Evolutionary conservation across 78 protist genomes (phyloP).

Genomic region (Kipferlia bialata): DNA sequence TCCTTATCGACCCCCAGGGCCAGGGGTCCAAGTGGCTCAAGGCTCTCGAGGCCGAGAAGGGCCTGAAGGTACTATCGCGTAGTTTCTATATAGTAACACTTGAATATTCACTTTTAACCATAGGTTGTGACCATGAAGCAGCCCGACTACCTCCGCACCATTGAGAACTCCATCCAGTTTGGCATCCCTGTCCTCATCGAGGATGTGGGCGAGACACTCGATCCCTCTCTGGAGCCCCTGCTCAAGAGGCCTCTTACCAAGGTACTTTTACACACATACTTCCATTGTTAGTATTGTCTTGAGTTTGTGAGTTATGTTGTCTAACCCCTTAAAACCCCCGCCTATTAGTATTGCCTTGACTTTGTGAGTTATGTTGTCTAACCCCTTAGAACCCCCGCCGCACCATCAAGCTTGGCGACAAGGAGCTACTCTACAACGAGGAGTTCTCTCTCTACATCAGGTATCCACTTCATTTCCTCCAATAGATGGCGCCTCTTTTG

Average conservation of each 20-base stretch:
- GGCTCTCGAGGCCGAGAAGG: slow-evolving; percentile 33
- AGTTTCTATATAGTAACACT: too few relatives aligned
- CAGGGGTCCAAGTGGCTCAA: slow-evolving; percentile 72
- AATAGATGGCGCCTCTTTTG: too few relatives aligned
- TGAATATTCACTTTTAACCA: too few relatives aligned
- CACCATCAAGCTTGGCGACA: slow-evolving; percentile 51
- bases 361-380: too few relatives aligned
- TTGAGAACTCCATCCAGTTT: slow-evolving; percentile 58
- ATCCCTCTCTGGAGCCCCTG: slow-evolving; percentile 38
- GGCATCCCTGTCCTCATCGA: slow-evolving; percentile 66
- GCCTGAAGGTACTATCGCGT: too few relatives aligned
- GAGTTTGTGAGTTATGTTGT: too few relatives aligned
- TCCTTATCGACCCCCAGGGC: slow-evolving; percentile 74
- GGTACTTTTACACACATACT: neutral
- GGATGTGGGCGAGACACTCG: slow-evolving; percentile 42
- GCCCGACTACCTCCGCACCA: slow-evolving; percentile 22
- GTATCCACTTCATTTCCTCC: too few relatives aligned
- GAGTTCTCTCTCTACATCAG: slow-evolving; percentile 62
- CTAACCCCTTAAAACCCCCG: too few relatives aligned
- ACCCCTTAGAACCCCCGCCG: neutral
- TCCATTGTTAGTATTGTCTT: too few relatives aligned
- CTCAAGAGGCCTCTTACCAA: slow-evolving; percentile 10
- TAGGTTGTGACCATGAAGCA: slow-evolving; percentile 21
- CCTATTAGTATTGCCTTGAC: too few relatives aligned
- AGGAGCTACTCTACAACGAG: slow-evolving; percentile 52